phyloP scores from a whole-genome alignment of 2,329 filamentous ascomycete genomes.

The Colletotrichum echinochloae region DNA sequence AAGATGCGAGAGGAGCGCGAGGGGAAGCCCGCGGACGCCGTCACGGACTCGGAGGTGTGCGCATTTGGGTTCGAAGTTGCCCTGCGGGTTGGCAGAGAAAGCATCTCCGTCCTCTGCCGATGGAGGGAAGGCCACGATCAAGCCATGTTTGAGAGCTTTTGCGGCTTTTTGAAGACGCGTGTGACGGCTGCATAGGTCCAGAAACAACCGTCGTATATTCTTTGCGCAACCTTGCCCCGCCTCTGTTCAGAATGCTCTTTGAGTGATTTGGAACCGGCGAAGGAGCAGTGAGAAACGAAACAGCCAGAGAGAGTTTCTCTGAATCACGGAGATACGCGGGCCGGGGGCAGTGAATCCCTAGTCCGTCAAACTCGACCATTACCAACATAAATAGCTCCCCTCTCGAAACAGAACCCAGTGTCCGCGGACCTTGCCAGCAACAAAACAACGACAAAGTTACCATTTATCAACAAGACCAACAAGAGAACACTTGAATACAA shows the following conservation, averaged over 20 bases:
- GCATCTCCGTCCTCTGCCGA: slow-evolving; percentile 65
- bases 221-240: too few species aligned
- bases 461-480: too few species aligned
- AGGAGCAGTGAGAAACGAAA: rapidly evolving
- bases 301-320: too few species aligned
- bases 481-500: background rate
- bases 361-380: too few species aligned
- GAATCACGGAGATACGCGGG: too few species aligned
- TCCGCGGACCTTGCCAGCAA: too few species aligned
- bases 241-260: too few species aligned
- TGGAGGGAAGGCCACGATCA: slow-evolving; percentile 83
- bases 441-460: background rate
- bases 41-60: slow-evolving; percentile 50
- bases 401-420: background rate
- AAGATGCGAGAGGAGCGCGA: slow-evolving; percentile 50
- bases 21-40: slow-evolving; percentile 43
- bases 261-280: background rate
- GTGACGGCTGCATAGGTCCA: background rate
- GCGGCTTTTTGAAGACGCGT: slow-evolving; percentile 75
- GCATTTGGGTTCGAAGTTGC: slow-evolving; percentile 70
- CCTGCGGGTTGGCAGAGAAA: slow-evolving; percentile 55
- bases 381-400: background rate
- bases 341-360: background rate
- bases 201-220: background rate
- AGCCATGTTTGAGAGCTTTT: slow-evolving; percentile 87